Evolutionary conservation across 2,329 filamentous ascomycete species (phyloP), one percentile per base, ranked within the genome.

Genomic region (Lasiodiplodia citricola): DNA sequence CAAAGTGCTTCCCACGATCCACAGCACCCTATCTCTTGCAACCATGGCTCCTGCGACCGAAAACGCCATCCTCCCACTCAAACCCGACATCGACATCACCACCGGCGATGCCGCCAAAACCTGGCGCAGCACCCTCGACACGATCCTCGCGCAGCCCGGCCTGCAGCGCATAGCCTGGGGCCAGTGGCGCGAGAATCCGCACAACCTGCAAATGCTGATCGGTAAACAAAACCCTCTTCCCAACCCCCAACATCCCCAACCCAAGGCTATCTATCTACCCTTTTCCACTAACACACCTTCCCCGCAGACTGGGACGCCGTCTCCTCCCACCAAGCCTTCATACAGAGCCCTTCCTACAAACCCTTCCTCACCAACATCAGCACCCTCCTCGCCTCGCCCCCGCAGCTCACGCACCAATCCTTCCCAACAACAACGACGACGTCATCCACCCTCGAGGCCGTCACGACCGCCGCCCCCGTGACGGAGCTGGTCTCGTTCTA

Each of bases 401-500:
- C 76, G 1, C 50, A 51, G 0, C 70, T 83, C 21, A 71, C 74
- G 63, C 82, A 84, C 73, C 73, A 76, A 67, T 72, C 76, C 16
- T 72, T 83, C 54, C 50, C 74, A 8, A 3, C 44, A 5, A 8
- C 74, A 6, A 2, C 44, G 2, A 8, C 44, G 6, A 7, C 44
- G 2, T 8, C 44, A 5, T 10, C 50, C 10, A 72, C 76, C 18
- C 71, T 79, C 16, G 74, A 76, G 0, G 69, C 75, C 2, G n/a
- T 52, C 31, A 78, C 77, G 38, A 72, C 75, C 21, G 77, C 80
- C 50, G 80, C 80, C 1, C 84, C 85, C 2, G 77, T 86, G 2
- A 86, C 85, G 0, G 86, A 88, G 72, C 75, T 87, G 38, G 76
- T 81, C 11, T 78, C 77, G 0, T 77, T 85, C 37, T 81, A 82